Base-by-base conservation (phyloP, 2,329 filamentous ascomycete species). In the Epichloe brachyelytri region DNA sequence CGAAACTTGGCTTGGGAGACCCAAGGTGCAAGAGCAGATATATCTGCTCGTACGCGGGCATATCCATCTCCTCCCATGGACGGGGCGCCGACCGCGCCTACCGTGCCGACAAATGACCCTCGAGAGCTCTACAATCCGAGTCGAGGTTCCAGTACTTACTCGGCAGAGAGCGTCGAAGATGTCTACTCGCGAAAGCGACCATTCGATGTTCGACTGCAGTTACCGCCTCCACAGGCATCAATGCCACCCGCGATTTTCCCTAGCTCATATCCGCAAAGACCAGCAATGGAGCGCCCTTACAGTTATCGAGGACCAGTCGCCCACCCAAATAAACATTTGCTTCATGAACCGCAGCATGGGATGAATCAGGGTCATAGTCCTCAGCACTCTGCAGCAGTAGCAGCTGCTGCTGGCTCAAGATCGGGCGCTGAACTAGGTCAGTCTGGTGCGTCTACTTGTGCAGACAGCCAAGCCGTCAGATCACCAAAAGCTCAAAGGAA, bases 21-120 rank as follows among this genome's bases (percentile, higher is more conserved):
- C 20, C 48, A 41, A 44, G n/a, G 51, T 38, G 39, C 44, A 15
- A 48, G 50, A 37, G 51, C 48, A 71, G 72, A 76, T 70, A 69
- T 72, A 71, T 74, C 71, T 73, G 72, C 73, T 71, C 74, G 72
- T 62, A 71, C 71, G 63, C 72, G 72, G 73, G 78, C 76, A 65
- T 85, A 85, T 71, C 81, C 80, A 65, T 85, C 82, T 75, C 81
- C 82, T 71, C 82, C 82, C 75, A 85, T 85, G 82, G 84, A 82
- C 74, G 80, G 79, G 65, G 83, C 81, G 72, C 79, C 80, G 62
- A 75, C 75, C 60, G 83, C 81, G 72, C 79, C 80, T 62, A 75
- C 75, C 60, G 71, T 76, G 61, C 76, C 79, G 67, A 71, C 74
- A 65, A 80, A 77, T 71, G 65, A 69, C 71, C 73, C 73, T 65